phyloP scores from a whole-genome alignment of 176 grass and related monocot species.

The Oryza officinalis region DNA sequence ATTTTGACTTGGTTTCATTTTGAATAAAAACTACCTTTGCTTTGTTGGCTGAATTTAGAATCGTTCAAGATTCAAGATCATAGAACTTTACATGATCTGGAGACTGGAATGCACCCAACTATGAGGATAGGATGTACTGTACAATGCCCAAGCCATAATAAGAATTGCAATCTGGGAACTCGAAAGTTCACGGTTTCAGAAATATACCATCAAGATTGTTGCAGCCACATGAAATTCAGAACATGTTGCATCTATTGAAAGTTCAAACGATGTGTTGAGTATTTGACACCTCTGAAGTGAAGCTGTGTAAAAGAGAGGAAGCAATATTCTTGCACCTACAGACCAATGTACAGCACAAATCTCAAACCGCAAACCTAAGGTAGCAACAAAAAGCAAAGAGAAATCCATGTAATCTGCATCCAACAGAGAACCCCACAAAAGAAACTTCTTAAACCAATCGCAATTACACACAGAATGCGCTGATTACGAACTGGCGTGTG shows the following conservation, averaged over 20 bases:
- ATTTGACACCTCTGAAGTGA: background rate
- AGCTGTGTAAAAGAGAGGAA: background rate
- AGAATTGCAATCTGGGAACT: too few species aligned
- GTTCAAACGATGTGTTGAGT: background rate
- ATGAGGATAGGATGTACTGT: too few species aligned
- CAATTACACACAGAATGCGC: constrained; percentile 25
- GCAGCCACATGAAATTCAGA: background rate
- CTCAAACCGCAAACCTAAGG: constrained; percentile 23
- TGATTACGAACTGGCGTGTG: background rate
- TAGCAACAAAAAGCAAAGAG: background rate
- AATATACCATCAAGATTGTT: too few species aligned
- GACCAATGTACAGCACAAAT: constrained; percentile 29
- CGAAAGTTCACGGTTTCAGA: too few species aligned
- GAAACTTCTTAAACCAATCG: constrained; percentile 2
- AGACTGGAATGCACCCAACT: too few species aligned
- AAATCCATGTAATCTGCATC: constrained; percentile 14
- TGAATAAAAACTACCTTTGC: background rate
- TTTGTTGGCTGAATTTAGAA: too few species aligned
- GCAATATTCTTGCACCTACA: constrained; percentile 16
- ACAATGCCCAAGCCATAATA: too few species aligned
- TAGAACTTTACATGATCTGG: too few species aligned
- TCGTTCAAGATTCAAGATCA: too few species aligned
- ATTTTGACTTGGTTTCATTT: background rate
- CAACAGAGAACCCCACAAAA: constrained; percentile 17
- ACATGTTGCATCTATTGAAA: background rate